These are phyloP conservation scores for Candida tallmaniae DNA, from an alignment of 805 yeast genomes.

Conservation along the genomic window DNA sequence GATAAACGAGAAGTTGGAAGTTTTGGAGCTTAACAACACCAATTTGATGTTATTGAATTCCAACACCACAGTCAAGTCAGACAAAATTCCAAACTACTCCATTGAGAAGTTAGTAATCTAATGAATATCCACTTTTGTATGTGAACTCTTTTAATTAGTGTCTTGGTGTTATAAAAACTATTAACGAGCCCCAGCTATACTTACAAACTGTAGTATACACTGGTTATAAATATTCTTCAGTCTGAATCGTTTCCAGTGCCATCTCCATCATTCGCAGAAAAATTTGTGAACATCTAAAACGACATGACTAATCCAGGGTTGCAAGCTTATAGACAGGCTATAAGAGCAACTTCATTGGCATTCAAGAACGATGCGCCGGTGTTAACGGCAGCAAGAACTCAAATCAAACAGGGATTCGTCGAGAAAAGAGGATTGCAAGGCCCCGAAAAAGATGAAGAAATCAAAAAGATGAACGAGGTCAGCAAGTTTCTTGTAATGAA, in stretches of 20 bases:
- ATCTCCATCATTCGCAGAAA: background rate
- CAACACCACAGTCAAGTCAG: constrained; percentile 18
- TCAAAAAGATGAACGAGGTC: constrained; percentile 61
- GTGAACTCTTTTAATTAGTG: too few species aligned
- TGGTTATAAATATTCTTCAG: too few species aligned
- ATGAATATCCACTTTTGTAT: background rate
- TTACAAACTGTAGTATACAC: too few species aligned
- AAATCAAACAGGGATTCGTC: constrained; percentile 53
- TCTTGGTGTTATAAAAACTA: too few species aligned
- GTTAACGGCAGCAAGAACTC: constrained; percentile 53
- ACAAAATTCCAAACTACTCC: constrained; percentile 51
- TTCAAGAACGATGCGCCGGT: constrained; percentile 49
- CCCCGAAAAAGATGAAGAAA: constrained; percentile 35
- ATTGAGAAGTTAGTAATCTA: constrained; percentile 33
- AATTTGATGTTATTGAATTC: constrained; percentile 41
- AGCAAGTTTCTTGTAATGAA: constrained; percentile 64
- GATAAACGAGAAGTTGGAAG: constrained; percentile 45
- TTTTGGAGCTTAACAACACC: constrained; percentile 39
- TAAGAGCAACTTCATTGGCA: constrained; percentile 62
- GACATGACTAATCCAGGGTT: constrained; percentile 11
- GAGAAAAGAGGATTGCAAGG: constrained; percentile 19
- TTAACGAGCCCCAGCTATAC: too few species aligned
- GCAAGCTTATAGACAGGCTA: constrained; percentile 59
- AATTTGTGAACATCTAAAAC: background rate
- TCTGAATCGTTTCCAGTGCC: too few species aligned